phyloP scores from a whole-genome alignment of 1,284 basidiomycete genomes.

The Cryptococcus hybrid region DNA sequence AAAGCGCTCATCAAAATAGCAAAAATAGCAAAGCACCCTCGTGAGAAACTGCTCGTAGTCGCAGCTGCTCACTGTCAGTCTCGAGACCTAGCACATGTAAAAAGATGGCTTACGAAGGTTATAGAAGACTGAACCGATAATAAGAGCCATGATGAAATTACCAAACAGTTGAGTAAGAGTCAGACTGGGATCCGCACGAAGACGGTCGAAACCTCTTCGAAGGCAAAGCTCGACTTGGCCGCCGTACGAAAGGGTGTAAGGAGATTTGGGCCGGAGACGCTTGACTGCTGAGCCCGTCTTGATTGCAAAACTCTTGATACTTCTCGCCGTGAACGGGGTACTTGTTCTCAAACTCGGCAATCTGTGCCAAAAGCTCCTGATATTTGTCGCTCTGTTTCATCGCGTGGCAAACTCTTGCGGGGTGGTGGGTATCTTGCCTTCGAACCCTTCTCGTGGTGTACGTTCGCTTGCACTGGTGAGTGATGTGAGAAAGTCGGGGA shows the following conservation, averaged over 20 bases:
- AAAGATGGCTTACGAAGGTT: slow-evolving; percentile 35
- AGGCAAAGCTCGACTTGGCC: slow-evolving; percentile 50
- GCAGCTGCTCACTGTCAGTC: too few relatives aligned
- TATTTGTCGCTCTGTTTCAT: slow-evolving; percentile 45
- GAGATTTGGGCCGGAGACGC: slow-evolving; percentile 10
- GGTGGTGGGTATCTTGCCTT: slow-evolving; percentile 58
- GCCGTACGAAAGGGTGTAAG: slow-evolving; percentile 27
- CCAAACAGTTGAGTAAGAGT: slow-evolving; percentile 48
- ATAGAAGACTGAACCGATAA: slow-evolving; percentile 49
- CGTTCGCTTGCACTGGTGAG: slow-evolving; percentile 64
- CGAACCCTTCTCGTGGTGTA: slow-evolving; percentile 54
- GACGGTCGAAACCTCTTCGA: slow-evolving; percentile 46
- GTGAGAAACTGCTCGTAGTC: background rate
- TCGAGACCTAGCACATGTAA: too few relatives aligned
- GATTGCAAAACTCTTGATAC: slow-evolving; percentile 43
- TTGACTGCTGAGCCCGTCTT: slow-evolving; percentile 50
- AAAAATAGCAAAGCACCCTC: slow-evolving; percentile 52
- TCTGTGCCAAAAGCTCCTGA: slow-evolving; percentile 42
- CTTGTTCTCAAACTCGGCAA: slow-evolving; percentile 42
- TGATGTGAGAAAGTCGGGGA: slow-evolving; percentile 59
- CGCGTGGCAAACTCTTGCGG: slow-evolving; percentile 58
- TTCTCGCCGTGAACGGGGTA: slow-evolving; percentile 46
- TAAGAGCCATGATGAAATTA: slow-evolving; percentile 47
- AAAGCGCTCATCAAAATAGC: slow-evolving; percentile 35
- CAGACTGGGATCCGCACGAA: slow-evolving; percentile 47